Base-by-base conservation (phyloP, 1,284 basidiomycete species). In the Gymnopus androsaceus region DNA sequence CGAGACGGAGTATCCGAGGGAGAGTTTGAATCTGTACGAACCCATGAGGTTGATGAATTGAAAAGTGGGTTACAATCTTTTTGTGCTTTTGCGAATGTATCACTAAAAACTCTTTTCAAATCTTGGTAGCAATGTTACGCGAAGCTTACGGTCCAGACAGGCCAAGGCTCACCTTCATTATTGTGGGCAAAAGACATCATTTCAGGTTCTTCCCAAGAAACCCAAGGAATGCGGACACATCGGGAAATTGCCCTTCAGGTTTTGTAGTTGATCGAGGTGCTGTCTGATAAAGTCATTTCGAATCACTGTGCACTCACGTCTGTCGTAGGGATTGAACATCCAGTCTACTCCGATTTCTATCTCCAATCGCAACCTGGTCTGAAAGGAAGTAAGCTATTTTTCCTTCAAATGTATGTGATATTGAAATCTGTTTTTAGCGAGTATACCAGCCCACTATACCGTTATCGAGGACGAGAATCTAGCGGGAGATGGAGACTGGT, bases 321-420 rank as follows among this genome's bases (percentile, higher is more conserved):
- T 3, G 37, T 15, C 15, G 6, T 30, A 54, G 53, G 87, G 7
- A 79, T 90, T 25, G 77, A 80, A 1, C 85, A 89, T 65, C 88
- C 88, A 0, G 79, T 83, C 0, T 89, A 90, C 63, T 89, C 88
- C 51, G 91, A 93, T 63, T 93, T 88, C 68, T 93, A 92, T 64
- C 75, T 91, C 1, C 85, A 89, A 66, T 54, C 53, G 3, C 53
- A 54, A 15, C 45, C 53, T 12, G 53, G 53, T 14, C 23, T 54
- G 19, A 54, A 54, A 48, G 53, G 53, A 15, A 54, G 53, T 54
- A 33, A 47, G 53, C 41, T 12, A 14, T 19, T 28, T 23, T 23
- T 31, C 25, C 12, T 34, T 31, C 8, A 15, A 34, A 14, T 38
- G 3, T 19, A 14, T 33, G 14, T 15, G 8, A 6, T 34, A 17